Evolutionary conservation across 1,284 basidiomycete species (phyloP).

Genomic region (Inonotus hispidus): DNA sequence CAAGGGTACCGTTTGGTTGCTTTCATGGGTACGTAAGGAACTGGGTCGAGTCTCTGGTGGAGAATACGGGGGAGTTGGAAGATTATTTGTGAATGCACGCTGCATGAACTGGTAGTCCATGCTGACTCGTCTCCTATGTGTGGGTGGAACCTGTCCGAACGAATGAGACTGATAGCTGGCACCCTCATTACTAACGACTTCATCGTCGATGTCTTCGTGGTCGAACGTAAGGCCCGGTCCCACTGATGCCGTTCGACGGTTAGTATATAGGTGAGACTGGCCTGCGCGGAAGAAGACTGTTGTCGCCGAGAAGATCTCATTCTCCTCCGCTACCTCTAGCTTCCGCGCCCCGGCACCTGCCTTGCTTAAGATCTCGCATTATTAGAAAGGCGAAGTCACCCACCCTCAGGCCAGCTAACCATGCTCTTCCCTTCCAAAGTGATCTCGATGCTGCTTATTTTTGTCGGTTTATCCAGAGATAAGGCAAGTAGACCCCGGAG

Average conservation of each 20-base stretch:
- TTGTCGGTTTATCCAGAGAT: constrained; percentile 75
- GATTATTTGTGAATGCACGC: constrained; percentile 1
- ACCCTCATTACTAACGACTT: constrained; percentile 9
- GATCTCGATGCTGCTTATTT: constrained; percentile 82
- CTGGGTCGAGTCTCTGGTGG: constrained; percentile 9
- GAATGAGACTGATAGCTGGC: constrained; percentile 9
- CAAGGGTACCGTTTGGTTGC: neutral
- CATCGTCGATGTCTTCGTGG: constrained; percentile 31
- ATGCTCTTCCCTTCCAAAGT: constrained; percentile 67
- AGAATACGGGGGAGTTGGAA: constrained; percentile 19
- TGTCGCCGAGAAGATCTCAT: constrained; percentile 68
- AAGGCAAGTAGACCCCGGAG: constrained; percentile 86
- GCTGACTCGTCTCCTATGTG: constrained; percentile 14
- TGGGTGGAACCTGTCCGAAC: constrained; percentile 15
- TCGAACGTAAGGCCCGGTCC: constrained; percentile 60
- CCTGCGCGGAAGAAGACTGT: constrained; percentile 70
- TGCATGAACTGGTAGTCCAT: constrained; percentile 15
- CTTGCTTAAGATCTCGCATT: neutral
- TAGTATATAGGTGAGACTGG: constrained; percentile 26
- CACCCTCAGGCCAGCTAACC: constrained; percentile 83
- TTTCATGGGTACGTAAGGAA: neutral
- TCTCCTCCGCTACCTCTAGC: constrained; percentile 78
- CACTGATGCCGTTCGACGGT: constrained; percentile 66
- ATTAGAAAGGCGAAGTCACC: constrained; percentile 22
- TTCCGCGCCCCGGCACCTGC: constrained; percentile 75